These are phyloP conservation scores for Scalesia atractyloides DNA, from an alignment of 129 eudicot species.

Conservation along the genomic window DNA sequence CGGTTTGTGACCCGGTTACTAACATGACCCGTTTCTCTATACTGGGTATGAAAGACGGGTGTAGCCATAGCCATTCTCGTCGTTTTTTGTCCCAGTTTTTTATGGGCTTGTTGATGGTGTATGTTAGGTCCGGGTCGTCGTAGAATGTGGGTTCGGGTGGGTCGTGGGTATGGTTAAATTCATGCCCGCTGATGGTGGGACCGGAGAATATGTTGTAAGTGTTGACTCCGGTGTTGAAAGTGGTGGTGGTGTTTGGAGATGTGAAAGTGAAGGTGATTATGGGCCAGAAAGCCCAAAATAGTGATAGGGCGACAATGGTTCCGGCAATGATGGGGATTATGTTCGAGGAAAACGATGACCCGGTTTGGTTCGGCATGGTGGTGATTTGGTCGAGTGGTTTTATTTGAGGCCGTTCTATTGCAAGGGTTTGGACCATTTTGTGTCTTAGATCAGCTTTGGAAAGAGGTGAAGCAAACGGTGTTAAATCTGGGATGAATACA, in stretches of 20 bases:
- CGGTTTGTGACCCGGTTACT: conserved; percentile 77
- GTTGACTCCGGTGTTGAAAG: not conserved
- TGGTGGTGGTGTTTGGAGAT: not conserved
- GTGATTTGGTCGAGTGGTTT: no score
- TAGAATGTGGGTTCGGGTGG: conserved; percentile 54
- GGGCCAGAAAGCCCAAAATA: conserved; percentile 54
- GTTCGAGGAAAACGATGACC: conserved; percentile 33
- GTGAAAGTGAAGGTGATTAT: conserved; percentile 5
- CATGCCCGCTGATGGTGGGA: no score
- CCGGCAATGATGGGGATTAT: conserved; percentile 35
- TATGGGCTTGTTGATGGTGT: conserved; percentile 32
- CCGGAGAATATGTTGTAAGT: not conserved
- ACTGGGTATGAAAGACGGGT: conserved; percentile 53
- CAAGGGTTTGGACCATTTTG: no score
- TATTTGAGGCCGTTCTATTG: no score
- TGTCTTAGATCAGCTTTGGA: no score
- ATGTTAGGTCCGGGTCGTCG: conserved; percentile 50
- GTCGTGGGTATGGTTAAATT: conserved; percentile 31
- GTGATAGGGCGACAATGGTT: conserved; percentile 42
- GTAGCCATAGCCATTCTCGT: conserved; percentile 58
- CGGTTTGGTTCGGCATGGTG: conserved; percentile 29
- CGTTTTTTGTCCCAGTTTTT: conserved; percentile 74
- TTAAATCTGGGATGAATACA: no score
- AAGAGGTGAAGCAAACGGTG: no score
- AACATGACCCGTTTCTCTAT: conserved; percentile 49